phyloP scores from a whole-genome alignment of 2,329 filamentous ascomycete genomes.

The Penicillium sp. region DNA sequence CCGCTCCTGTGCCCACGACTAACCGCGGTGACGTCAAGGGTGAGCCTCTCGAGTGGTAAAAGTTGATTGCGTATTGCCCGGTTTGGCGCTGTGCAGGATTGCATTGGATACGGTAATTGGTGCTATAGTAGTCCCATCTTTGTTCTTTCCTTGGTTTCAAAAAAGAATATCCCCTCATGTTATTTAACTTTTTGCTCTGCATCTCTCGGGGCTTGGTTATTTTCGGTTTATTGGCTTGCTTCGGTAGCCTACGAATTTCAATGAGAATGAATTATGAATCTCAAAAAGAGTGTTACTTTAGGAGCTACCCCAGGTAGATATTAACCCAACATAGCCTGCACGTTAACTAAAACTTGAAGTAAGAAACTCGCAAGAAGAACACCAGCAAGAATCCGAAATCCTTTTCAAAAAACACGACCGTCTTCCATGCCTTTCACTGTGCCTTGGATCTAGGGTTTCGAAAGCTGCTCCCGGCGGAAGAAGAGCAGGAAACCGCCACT shows the following conservation, averaged over 20 bases:
- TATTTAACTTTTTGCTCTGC: conserved; percentile 18
- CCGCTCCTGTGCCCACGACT: conserved; percentile 79
- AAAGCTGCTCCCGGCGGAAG: conserved; percentile 54
- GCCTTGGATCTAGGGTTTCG: conserved; percentile 47
- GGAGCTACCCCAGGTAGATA: too few species aligned
- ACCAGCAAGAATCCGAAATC: not conserved
- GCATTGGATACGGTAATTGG: conserved; percentile 23
- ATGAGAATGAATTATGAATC: conserved; percentile 36
- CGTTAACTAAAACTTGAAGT: not conserved
- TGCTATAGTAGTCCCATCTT: conserved; percentile 12
- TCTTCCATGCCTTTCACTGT: conserved; percentile 17
- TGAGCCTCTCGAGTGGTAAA: conserved; percentile 88
- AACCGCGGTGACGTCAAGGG: conserved; percentile 83
- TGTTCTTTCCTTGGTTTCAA: conserved; percentile 24
- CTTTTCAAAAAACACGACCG: not conserved
- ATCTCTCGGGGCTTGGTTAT: conserved; percentile 21
- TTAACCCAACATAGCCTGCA: conserved; percentile 2
- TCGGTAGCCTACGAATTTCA: conserved; percentile 29
- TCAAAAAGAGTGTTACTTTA: not conserved
- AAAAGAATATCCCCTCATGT: conserved; percentile 32
- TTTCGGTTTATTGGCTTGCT: conserved; percentile 22
- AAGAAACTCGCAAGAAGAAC: not conserved
- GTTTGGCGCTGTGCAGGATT: conserved; percentile 16
- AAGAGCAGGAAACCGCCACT: conserved; percentile 51
- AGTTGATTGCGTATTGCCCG: conserved; percentile 16